These are phyloP conservation scores for Starmerella bacillaris DNA, from an alignment of 805 yeast genomes.

Conservation along the genomic window DNA sequence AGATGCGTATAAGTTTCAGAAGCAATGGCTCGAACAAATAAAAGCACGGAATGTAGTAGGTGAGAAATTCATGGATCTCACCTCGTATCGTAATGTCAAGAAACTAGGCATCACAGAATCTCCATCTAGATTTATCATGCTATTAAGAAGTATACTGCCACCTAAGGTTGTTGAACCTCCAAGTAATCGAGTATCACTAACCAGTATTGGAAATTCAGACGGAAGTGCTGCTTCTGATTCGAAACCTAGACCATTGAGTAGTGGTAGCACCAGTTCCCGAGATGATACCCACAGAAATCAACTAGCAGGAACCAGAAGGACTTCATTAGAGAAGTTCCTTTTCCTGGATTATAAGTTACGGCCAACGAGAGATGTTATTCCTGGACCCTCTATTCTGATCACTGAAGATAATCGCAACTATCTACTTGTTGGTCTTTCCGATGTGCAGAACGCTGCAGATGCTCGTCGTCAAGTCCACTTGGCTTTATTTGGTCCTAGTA, in stretches of 20 bases:
- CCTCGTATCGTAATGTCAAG: constrained; percentile 47
- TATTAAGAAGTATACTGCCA: constrained; percentile 27
- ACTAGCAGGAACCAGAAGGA: constrained; percentile 13
- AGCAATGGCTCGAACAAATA: constrained; percentile 56
- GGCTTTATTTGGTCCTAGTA: constrained; percentile 16
- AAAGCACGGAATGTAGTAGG: constrained; percentile 40
- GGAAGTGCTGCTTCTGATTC: background rate
- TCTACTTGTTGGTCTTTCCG: constrained; percentile 29
- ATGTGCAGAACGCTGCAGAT: constrained; percentile 19
- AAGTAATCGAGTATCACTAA: background rate
- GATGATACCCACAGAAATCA: background rate
- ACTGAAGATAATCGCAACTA: constrained; percentile 48
- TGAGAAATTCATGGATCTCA: constrained; percentile 43
- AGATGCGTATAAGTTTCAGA: constrained; percentile 46
- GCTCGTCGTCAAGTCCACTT: constrained; percentile 23
- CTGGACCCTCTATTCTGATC: constrained; percentile 29
- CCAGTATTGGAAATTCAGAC: background rate
- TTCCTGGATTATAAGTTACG: constrained; percentile 14
- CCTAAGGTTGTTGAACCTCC: background rate
- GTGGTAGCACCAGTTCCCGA: background rate
- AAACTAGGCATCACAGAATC: constrained; percentile 28
- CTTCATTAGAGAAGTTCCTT: constrained; percentile 15
- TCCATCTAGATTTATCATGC: constrained; percentile 40
- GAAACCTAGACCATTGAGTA: background rate
- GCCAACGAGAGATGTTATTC: constrained; percentile 23